Conservation (phyloP, 352 stramenopile species). For the Phytopythium litorale region DNA sequence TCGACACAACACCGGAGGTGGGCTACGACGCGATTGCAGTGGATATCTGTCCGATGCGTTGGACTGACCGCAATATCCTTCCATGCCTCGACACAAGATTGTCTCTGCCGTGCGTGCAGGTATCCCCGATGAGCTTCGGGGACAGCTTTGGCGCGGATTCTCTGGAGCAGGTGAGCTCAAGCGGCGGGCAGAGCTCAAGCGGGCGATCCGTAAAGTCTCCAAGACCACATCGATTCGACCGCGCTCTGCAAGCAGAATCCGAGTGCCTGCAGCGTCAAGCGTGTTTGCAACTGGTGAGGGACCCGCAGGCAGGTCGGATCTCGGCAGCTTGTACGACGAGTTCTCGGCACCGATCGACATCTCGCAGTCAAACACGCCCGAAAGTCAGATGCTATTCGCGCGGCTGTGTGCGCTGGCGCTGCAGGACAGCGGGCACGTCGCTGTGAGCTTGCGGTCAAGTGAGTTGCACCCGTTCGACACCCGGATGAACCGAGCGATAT, state of each 20-base stretch:
- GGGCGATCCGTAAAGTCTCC: constrained; percentile 39
- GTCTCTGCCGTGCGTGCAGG: constrained; percentile 69
- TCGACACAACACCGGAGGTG: constrained; percentile 60
- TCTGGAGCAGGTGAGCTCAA: constrained; percentile 60
- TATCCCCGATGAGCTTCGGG: constrained; percentile 74
- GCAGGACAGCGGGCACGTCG: constrained; percentile 31
- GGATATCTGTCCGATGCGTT: background rate
- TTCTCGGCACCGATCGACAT: constrained; percentile 38
- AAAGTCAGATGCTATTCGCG: constrained; percentile 64
- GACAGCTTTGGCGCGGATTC: constrained; percentile 72
- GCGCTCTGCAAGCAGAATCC: constrained; percentile 3
- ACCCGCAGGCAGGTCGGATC: constrained; percentile 6
- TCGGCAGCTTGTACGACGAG: constrained; percentile 38
- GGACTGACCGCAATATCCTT: background rate
- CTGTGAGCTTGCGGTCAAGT: constrained; percentile 18
- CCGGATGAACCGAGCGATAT: constrained; percentile 26
- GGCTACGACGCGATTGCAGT: background rate
- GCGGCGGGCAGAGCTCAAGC: constrained; percentile 54
- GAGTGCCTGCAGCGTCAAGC: constrained; percentile 4
- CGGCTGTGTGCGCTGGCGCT: constrained; percentile 51
- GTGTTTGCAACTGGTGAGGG: background rate
- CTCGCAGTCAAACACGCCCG: constrained; percentile 32
- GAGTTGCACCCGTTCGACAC: constrained; percentile 23
- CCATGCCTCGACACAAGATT: constrained; percentile 25
- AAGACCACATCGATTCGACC: constrained; percentile 40